These are phyloP conservation scores for Puccinia coronata DNA, from an alignment of 1,284 basidiomycete genomes.

Conservation along the genomic window DNA sequence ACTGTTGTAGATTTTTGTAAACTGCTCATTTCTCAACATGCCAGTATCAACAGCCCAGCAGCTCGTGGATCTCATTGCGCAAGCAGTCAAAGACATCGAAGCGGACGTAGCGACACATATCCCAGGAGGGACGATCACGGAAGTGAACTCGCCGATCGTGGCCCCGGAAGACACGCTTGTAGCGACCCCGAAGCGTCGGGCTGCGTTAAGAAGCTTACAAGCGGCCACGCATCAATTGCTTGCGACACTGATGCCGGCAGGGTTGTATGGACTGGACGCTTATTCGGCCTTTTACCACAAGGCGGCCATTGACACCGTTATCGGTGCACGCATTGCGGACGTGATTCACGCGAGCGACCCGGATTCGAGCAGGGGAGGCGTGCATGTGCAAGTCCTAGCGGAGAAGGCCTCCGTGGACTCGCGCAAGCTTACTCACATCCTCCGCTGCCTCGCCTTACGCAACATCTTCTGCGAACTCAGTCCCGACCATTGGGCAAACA, in stretches of 20 bases:
- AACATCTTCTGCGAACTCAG: conserved; percentile 29
- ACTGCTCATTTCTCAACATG: background rate
- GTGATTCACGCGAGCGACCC: conserved; percentile 13
- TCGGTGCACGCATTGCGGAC: conserved; percentile 1
- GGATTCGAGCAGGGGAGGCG: conserved; percentile 1
- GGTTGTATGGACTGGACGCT: background rate
- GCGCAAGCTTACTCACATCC: conserved; percentile 22
- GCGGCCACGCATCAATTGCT: conserved; percentile 19
- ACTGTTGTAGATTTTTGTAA: too few species aligned
- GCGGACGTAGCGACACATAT: conserved; percentile 12
- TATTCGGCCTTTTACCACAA: background rate
- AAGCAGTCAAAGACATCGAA: conserved; percentile 32
- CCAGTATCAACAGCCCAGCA: conserved; percentile 16
- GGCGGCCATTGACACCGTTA: background rate
- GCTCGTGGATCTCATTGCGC: background rate
- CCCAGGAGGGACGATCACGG: conserved; percentile 4
- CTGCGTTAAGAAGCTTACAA: conserved; percentile 2
- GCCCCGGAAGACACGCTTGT: conserved; percentile 11
- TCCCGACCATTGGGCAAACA: conserved; percentile 19
- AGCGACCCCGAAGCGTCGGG: background rate
- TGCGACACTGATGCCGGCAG: background rate
- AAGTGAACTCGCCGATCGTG: conserved; percentile 3
- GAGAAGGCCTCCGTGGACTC: conserved; percentile 10
- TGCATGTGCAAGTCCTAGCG: conserved; percentile 10
- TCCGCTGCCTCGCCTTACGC: conserved; percentile 22